Base-by-base conservation (phyloP, 352 stramenopile genomes). In the Sclerospora graminicola region DNA sequence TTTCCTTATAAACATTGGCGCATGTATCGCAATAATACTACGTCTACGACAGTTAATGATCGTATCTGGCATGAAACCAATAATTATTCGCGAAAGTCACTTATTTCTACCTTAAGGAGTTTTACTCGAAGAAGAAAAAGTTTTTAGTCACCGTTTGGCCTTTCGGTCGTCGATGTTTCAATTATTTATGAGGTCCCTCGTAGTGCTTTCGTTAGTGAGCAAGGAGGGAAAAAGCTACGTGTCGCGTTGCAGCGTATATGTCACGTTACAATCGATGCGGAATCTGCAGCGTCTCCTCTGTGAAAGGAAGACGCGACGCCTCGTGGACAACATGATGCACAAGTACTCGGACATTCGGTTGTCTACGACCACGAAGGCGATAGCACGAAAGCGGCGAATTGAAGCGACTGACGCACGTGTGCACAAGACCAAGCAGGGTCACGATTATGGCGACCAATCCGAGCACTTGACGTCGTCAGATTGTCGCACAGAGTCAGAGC, bases 261-360 rank as follows among this genome's bases (percentile, higher is more conserved):
- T 60, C 18, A 33, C 24, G 36, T 31, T 46, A 47, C 26, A 21
- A 40, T 63, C 37, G 11, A 66, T 66, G 57, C 53, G 52, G 26
- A 60, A 39, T 36, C 26, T 66, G 36, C 52, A 55, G 27, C 57
- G 57, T 13, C 45, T 62, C 43, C 47, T 63, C 41, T 55, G 24
- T 15, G 47, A 66, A 40, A 62, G 44, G 48, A 66, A 41, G 48
- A 66, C 52, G 27, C 52, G 44, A 40, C 44, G 43, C 18, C 55
- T 62, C 18, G 32, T 66, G 28, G 52, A 59, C 43, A 45, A 56
- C n/a, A 66, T 66, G 57, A 54, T 66, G 31, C 38, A 45, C 34
- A 66, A 62, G 31, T 66, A 66, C 47, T 41, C 43, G 6, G 44
- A 66, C 32, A 66, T 62, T 45, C 57, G 45, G 21, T 27, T 65